These are phyloP conservation scores for Termitomyces sp. DNA, from an alignment of 768 basidiomycete species.

Conservation along the genomic window DNA sequence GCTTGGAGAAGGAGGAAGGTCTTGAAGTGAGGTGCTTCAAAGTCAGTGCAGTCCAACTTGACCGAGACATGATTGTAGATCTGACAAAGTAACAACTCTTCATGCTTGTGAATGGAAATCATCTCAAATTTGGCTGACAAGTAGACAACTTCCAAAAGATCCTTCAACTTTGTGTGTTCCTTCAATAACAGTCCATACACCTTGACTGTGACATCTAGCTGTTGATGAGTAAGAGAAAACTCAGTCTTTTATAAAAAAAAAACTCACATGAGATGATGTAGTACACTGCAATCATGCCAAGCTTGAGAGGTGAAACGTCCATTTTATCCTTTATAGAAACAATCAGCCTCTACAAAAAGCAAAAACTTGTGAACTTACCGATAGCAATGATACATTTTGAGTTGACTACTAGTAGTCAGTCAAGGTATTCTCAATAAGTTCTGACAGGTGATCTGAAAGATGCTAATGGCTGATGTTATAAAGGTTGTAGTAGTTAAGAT, in stretches of 20 bases:
- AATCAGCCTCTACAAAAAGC: background rate
- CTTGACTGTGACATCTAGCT: conserved; percentile 88
- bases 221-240: conserved; percentile 9
- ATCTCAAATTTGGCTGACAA: conserved; percentile 95
- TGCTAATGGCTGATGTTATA: conserved; percentile 96
- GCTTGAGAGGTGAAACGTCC: conserved; percentile 87
- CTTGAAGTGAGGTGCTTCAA: conserved; percentile 96
- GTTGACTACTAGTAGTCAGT: conserved; percentile 86
- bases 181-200: conserved; percentile 94
- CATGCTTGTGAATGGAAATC: conserved; percentile 93
- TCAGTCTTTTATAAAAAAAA: background rate
- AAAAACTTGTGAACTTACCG: conserved; percentile 37
- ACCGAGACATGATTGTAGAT: conserved; percentile 97
- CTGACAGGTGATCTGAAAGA: conserved; percentile 92
- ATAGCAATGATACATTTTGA: conserved; percentile 96
- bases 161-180: conserved; percentile 95
- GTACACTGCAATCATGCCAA: conserved; percentile 98
- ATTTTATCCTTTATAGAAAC: conserved; percentile 75
- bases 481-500: conserved; percentile 92
- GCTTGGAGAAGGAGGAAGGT: conserved; percentile 95
- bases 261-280: conserved; percentile 86
- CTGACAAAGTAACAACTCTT: conserved; percentile 77
- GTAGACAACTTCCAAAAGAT: conserved; percentile 92
- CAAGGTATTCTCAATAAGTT: conserved; percentile 91
- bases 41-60: conserved; percentile 80